These are phyloP conservation scores for Russula sp. DNA, from an alignment of 768 basidiomycete species.

Conservation along the genomic window DNA sequence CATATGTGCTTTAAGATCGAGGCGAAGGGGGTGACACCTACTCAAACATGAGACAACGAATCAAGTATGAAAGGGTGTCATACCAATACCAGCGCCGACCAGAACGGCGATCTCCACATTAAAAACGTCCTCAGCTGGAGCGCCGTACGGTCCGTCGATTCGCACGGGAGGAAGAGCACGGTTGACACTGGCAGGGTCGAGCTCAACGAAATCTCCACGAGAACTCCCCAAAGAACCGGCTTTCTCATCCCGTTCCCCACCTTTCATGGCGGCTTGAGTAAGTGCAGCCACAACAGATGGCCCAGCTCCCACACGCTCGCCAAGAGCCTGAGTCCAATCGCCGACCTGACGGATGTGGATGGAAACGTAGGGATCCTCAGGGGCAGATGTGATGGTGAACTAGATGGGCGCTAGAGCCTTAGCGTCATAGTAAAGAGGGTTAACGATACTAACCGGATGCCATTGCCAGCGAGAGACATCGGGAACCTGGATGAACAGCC, in stretches of 20 bases:
- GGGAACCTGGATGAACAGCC: constrained; percentile 87
- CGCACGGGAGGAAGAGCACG: constrained; percentile 61
- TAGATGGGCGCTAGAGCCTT: constrained; percentile 30
- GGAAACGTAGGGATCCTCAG: constrained; percentile 89
- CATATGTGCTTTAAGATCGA: constrained; percentile 94
- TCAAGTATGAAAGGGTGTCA: background rate
- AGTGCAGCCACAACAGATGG: constrained; percentile 70
- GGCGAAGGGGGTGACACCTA: constrained; percentile 90
- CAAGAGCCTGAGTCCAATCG: constrained; percentile 79
- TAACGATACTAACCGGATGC: constrained; percentile 78
- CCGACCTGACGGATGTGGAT: constrained; percentile 93
- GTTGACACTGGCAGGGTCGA: constrained; percentile 47
- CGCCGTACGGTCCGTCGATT: constrained; percentile 90
- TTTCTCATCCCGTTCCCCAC: constrained; percentile 54
- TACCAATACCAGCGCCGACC: constrained; percentile 90
- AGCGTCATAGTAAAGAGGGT: background rate
- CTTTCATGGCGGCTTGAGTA: constrained; percentile 75
- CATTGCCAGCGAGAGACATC: constrained; percentile 81
- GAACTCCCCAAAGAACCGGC: constrained; percentile 33
- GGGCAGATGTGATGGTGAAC: constrained; percentile 95
- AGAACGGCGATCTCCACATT: constrained; percentile 82
- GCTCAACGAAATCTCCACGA: constrained; percentile 79
- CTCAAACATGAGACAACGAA: constrained; percentile 3
- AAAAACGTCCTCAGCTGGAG: constrained; percentile 89
- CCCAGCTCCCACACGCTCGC: constrained; percentile 79